phyloP scores from a whole-genome alignment of 2,329 filamentous ascomycete genomes.

The Chrysoporthe puriensis region DNA sequence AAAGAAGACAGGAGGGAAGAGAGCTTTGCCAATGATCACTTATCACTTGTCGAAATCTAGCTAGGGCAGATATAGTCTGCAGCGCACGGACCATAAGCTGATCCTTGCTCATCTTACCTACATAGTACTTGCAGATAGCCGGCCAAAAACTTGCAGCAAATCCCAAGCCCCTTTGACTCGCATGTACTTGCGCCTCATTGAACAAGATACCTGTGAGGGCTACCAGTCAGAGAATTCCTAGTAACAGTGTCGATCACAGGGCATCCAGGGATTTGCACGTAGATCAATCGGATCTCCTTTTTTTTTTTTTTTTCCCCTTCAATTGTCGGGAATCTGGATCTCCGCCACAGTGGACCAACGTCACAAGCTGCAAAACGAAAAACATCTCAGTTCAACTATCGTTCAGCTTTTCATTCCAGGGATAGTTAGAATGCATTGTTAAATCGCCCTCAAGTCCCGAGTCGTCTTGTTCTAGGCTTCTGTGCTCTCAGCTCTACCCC shows the following conservation, averaged over 20 bases:
- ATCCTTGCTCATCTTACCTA: background rate
- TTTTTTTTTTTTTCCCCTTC: background rate
- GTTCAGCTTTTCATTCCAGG: background rate
- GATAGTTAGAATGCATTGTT: background rate
- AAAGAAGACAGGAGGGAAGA: background rate
- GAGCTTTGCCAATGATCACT: too few relatives aligned
- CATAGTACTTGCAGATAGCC: too few relatives aligned
- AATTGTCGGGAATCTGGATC: background rate
- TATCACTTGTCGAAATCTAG: background rate
- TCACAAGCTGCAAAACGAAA: background rate
- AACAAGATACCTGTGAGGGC: too few relatives aligned
- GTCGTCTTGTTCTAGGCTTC: background rate
- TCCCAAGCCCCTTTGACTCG: too few relatives aligned
- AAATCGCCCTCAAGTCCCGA: background rate
- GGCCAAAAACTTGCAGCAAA: too few relatives aligned
- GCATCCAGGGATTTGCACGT: background rate
- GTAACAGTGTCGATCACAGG: too few relatives aligned
- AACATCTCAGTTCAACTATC: background rate
- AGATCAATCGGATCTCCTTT: background rate
- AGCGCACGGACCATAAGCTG: background rate
- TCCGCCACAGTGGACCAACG: background rate
- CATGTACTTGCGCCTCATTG: too few relatives aligned
- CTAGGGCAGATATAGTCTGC: background rate
- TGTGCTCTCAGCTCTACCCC: background rate
- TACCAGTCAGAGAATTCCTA: too few relatives aligned